Conservation (phyloP, 140 eudicot species). For the Senecio squalidus region DNA sequence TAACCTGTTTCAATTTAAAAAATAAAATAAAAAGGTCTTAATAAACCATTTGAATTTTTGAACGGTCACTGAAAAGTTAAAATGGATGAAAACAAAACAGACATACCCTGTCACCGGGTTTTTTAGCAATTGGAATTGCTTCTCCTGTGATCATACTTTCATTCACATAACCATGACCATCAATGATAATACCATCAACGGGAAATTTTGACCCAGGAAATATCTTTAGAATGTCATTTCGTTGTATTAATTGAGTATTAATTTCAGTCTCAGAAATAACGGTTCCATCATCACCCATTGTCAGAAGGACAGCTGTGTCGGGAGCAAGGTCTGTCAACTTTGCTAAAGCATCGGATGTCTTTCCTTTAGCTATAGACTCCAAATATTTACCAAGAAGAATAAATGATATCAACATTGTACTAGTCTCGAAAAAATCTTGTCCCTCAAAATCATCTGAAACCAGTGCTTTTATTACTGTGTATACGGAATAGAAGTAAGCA, state of each 20-base stretch:
- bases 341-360: constrained; percentile 96
- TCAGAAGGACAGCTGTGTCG: constrained; percentile 74
- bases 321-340: constrained; percentile 92
- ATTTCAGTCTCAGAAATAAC: constrained; percentile 72
- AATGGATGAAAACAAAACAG: not conserved
- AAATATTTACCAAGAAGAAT: constrained; percentile 89
- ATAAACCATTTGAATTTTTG: no score
- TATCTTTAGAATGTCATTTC: constrained; percentile 73
- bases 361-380: constrained; percentile 94
- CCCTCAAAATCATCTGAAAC: constrained; percentile 69
- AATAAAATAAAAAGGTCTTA: no score
- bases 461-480: constrained; percentile 59
- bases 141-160: constrained; percentile 99
- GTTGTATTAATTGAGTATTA: constrained; percentile 70
- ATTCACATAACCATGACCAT: constrained; percentile 89
- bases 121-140: constrained; percentile 86
- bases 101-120: constrained; percentile 81
- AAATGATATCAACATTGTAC: constrained; percentile 96
- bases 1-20: constrained; percentile 48
- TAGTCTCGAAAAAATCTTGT: constrained; percentile 91
- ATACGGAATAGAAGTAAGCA: constrained; percentile 90
- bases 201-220: constrained; percentile 96
- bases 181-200: constrained; percentile 72
- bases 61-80: not conserved
- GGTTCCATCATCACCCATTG: constrained; percentile 54